Base-by-base conservation (phyloP, 768 basidiomycete genomes). In the Rhizopogon vinicolor region DNA sequence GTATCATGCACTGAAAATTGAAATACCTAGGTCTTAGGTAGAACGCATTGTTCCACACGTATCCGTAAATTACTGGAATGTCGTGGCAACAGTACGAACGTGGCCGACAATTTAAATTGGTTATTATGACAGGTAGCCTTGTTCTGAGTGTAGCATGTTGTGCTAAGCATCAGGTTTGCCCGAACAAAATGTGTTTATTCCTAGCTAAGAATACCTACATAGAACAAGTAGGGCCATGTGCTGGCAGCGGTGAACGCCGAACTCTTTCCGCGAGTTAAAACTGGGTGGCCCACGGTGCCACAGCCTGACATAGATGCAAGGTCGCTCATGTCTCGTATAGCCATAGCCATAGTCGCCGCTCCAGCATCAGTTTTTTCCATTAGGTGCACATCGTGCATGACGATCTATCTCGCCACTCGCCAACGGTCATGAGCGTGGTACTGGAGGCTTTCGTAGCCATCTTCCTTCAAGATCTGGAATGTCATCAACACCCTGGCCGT, bases 401-500 rank as follows among this genome's bases (percentile, higher is more conserved):
- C 53, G 13, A 28, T 28, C 52, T 54, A 52, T 50, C 25, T 25
- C 25, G 25, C 25, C 25, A 25, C 22, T 19, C 12, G 29, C 18
- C 22, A 25, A 8, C 8, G 19, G 5, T 19, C 14, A 35, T n/a
- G 19, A 8, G 48, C 35, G 48, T 22, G 14, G 35, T 16, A 10
- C 33, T 14, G 14, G 14, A 25, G 33, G 14, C 5, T 49, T 49
- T 45, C 48, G 69, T 22, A 71, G 59, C 70, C 70, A 71, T 51
- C 49, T 63, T 55, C 78, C 80, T 41, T 71, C 67, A 9, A 80
- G 58, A 16, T 73, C 76, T 0, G 72, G 60, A 41, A 81, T 54
- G 39, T 65, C 68, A 19, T 66, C 58, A 6, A 75, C 68, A n/a
- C 60, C 63, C 50, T 71, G 62, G 5, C 74, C 78, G 52, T 86